Evolutionary conservation across 2,329 filamentous ascomycete species (phyloP), one percentile per base, ranked within the genome.

Genomic region (Endoconidiophora polonica): DNA sequence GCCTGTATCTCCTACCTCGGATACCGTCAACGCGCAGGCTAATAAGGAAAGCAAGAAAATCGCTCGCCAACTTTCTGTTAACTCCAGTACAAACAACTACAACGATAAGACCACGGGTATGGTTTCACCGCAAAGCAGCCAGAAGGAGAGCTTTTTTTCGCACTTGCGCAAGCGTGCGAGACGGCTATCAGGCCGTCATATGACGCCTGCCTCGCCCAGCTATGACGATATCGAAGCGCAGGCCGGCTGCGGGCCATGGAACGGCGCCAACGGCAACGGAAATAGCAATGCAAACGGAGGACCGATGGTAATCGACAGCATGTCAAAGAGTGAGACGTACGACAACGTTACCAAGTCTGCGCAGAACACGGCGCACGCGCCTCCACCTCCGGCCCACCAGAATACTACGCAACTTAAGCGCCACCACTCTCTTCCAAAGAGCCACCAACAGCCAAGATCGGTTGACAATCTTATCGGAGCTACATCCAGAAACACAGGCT

Each of bases 81-180:
- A 86, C 51, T 96, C 90, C 5, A 84, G 83, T 62, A 87, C 83
- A 54, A 95, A 94, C 61, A 84, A 96, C 66, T 95, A 95, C 63
- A 95, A 87, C 61, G 91, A 88, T 48, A 80, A 82, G 58, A 50
- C 38, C 1, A 76, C 74, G 33, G 83, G 81, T 20, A 69, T 88
- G 22, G 79, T 76, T 14, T 91, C 86, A 4, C 86, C 87, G 3
- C 79, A 81, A 0, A 81, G 75, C 58, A 84, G 76, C 16, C 84
- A 87, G 51, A 93, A 93, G 61, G 91, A 98, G 64, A 86, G 91
- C 64, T 98, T 98, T 70, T 98, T 98, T 67, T 96, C 91, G 0
- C 91, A 98, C 62, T 73, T 98, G 5, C 78, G 91, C 51, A 98
- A 98, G 66, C 81, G 90, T 47, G 91, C 93, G 24, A 78, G 91